Evolutionary conservation across 345 rosid species (phyloP).

Genomic region (Sonneratia alba): DNA sequence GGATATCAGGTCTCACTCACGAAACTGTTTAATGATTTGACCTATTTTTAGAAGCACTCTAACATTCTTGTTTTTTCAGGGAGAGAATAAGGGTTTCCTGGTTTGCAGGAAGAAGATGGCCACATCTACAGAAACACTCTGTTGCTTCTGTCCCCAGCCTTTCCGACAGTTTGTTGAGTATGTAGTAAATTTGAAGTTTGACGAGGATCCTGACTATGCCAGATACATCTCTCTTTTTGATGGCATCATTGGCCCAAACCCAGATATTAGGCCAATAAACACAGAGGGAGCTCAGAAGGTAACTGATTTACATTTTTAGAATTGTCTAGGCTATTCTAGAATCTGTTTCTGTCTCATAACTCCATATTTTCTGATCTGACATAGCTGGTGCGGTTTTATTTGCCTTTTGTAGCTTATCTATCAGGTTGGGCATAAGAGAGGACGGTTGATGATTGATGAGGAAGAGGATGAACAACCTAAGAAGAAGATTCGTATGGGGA

Average conservation of each 20-base stretch:
- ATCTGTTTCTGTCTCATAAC: neutral
- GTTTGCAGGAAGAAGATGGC: conserved; percentile 18
- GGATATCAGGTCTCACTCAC: conserved; percentile 69
- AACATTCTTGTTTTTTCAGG: conserved; percentile 37
- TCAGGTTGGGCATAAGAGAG: conserved; percentile 97
- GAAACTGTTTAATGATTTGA: neutral
- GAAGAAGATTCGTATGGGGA: conserved; percentile 91
- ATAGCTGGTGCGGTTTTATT: conserved; percentile 1
- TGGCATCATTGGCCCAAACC: conserved; percentile 86
- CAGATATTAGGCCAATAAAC: conserved; percentile 88
- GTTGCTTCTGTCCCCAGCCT: conserved; percentile 84
- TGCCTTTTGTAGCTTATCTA: conserved; percentile 59
- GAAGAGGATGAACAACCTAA: conserved; percentile 93
- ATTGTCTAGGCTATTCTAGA: neutral
- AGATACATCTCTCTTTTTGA: conserved; percentile 85
- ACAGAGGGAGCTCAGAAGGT: conserved; percentile 99
- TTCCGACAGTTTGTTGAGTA: conserved; percentile 82
- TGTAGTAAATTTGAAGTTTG: conserved; percentile 89
- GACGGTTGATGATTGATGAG: conserved; percentile 72
- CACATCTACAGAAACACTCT: conserved; percentile 68
- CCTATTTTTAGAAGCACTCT: conserved; percentile 7
- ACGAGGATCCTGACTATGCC: conserved; percentile 95
- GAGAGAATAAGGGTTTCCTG: conserved; percentile 90
- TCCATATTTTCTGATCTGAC: neutral
- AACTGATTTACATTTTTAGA: no score